These are phyloP conservation scores for Acanthamoeba divionensis DNA, from an alignment of 208 protist genomes.

Conservation along the genomic window DNA sequence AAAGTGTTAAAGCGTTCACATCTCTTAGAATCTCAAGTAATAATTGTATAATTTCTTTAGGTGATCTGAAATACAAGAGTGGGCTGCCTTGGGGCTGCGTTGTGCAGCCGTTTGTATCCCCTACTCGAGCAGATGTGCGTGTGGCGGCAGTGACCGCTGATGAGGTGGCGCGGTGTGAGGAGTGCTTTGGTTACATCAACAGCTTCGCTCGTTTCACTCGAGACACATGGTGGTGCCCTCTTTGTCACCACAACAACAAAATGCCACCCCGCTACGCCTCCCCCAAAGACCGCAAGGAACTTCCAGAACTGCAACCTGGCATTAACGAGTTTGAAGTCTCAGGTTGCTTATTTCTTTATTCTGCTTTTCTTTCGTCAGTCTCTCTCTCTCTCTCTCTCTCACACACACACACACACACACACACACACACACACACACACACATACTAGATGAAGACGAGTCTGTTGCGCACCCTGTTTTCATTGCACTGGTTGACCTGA, in stretches of 20 bases:
- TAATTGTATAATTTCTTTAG: background rate
- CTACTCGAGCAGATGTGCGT: background rate
- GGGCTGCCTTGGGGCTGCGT: conserved; percentile 32
- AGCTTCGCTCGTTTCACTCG: background rate
- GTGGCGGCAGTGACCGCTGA: background rate
- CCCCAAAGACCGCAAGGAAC: background rate
- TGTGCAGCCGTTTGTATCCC: conserved; percentile 34
- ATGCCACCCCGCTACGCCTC: conserved; percentile 34
- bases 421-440: no score
- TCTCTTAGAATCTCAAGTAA: background rate
- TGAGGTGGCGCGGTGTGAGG: conserved; percentile 1
- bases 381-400: no score
- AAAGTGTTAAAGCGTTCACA: background rate
- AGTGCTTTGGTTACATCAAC: conserved; percentile 54
- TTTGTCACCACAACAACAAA: conserved; percentile 21
- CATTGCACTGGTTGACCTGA: conserved; percentile 24
- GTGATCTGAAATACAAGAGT: background rate
- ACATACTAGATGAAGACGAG: no score
- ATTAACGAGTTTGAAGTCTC: conserved; percentile 17
- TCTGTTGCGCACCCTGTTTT: background rate
- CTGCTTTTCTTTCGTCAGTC: no score
- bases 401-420: no score
- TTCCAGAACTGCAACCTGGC: conserved; percentile 24
- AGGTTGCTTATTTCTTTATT: no score
- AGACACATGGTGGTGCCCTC: conserved; percentile 13